Evolutionary conservation across 1,139 yeast species (phyloP).

Genomic region (Suhomyces bokatorum): DNA sequence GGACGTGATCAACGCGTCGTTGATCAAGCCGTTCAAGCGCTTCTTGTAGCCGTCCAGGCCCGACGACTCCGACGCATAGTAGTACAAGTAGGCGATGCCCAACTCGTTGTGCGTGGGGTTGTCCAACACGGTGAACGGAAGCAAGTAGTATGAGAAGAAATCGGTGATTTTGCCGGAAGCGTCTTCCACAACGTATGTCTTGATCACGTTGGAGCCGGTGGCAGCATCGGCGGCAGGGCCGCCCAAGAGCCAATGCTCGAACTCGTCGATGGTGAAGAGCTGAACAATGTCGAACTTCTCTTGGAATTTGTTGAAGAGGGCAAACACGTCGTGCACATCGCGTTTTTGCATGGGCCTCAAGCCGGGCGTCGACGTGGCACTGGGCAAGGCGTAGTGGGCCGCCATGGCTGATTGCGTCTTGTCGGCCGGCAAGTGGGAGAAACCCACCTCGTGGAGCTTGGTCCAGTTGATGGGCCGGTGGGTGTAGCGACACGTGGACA

Average conservation of each 20-base stretch:
- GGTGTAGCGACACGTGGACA: constrained; percentile 85
- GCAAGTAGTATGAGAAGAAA: constrained; percentile 82
- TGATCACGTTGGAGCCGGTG: constrained; percentile 53
- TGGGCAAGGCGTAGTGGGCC: constrained; percentile 73
- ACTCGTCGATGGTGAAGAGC: constrained; percentile 65
- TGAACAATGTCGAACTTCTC: constrained; percentile 72
- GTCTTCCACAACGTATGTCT: constrained; percentile 76
- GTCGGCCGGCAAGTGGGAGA: constrained; percentile 73
- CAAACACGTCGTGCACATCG: constrained; percentile 67
- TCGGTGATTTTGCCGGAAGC: constrained; percentile 74
- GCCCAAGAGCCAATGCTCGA: constrained; percentile 80
- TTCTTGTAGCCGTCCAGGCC: constrained; percentile 42
- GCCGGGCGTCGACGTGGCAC: constrained; percentile 55
- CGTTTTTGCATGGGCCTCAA: constrained; percentile 59
- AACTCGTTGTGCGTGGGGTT: constrained; percentile 65
- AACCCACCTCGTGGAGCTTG: constrained; percentile 86
- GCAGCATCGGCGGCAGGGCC: constrained; percentile 37
- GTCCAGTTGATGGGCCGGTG: constrained; percentile 95
- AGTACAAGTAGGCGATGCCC: constrained; percentile 86
- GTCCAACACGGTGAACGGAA: constrained; percentile 83
- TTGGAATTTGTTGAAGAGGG: constrained; percentile 62
- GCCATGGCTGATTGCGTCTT: constrained; percentile 81
- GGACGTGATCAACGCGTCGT: constrained; percentile 77
- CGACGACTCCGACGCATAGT: constrained; percentile 74
- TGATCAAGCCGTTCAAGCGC: constrained; percentile 61